Conservation (phyloP, 441 rosid species). For the Brassica balearica region DNA sequence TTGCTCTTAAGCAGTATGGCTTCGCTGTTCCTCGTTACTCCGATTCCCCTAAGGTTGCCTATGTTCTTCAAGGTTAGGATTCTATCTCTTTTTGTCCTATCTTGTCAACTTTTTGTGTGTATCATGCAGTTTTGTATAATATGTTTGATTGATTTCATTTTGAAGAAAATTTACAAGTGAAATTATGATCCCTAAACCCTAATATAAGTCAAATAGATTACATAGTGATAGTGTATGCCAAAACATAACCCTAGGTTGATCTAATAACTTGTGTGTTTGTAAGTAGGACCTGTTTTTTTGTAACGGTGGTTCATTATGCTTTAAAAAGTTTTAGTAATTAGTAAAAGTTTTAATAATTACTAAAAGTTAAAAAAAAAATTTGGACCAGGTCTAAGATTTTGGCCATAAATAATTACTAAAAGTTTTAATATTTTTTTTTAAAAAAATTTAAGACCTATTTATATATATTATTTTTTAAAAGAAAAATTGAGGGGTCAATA, state of each 20-base stretch:
- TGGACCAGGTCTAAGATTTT: no score
- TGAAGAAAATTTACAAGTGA: neutral
- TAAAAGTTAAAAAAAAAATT: no score
- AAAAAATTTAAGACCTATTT: no score
- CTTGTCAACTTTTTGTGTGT: neutral
- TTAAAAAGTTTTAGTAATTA: no score
- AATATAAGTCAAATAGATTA: neutral
- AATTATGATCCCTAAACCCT: neutral
- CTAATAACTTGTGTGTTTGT: no score
- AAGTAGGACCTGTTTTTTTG: no score
- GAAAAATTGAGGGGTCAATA: no score
- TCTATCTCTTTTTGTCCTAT: neutral
- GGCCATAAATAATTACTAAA: no score
- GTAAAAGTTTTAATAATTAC: no score
- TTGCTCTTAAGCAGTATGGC: neutral
- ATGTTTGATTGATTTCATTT: neutral
- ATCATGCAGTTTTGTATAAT: neutral
- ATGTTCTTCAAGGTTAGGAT: neutral
- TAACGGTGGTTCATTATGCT: no score
- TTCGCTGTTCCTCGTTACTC: slow-evolving; percentile 10
- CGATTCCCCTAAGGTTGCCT: slow-evolving; percentile 4
- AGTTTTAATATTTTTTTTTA: no score
- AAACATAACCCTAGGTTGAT: neutral
- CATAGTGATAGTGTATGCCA: neutral
- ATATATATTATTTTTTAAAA: no score